Percentiles rank a stretch among this genome's conserved stretches.
These are phyloP conservation scores for Simmondsia chinensis DNA, from an alignment of 148 eudicot species.

Conservation along the genomic window DNA sequence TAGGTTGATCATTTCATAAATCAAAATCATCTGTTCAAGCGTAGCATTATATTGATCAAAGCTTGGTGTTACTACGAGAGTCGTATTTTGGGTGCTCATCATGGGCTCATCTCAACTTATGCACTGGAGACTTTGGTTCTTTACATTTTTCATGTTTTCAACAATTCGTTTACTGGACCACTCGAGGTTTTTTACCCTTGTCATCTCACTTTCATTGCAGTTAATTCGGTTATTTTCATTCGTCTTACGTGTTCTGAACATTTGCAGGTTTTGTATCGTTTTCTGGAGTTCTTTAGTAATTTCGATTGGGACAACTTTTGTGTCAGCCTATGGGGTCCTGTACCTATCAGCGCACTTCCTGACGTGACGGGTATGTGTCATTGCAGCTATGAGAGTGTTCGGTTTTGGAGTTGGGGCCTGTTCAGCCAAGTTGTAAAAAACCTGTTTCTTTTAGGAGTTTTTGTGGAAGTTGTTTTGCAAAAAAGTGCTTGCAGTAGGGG, in stretches of 20 bases:
- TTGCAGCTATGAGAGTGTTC: no score
- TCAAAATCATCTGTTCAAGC: conserved; percentile 46
- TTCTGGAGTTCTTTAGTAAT: conserved; percentile 48
- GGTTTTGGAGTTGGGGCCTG: no score
- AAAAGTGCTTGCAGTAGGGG: no score
- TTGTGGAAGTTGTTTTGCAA: no score
- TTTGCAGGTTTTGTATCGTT: conserved; percentile 45
- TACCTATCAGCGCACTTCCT: conserved; percentile 42
- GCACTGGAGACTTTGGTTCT: conserved; percentile 56
- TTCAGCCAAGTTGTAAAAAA: no score
- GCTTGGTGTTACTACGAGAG: conserved; percentile 68
- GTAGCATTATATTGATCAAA: conserved; percentile 55
- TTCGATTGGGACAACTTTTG: conserved; percentile 59
- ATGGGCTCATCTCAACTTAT: conserved; percentile 54
- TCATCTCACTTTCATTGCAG: conserved; percentile 5
- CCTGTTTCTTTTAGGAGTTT: no score
- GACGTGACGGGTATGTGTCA: conserved; percentile 26
- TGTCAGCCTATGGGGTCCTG: conserved; percentile 54
- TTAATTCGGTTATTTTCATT: neutral
- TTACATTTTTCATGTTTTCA: conserved; percentile 47
- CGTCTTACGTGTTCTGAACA: neutral
- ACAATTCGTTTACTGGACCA: conserved; percentile 46
- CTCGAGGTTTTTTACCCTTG: conserved; percentile 27
- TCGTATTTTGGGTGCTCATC: conserved; percentile 55
- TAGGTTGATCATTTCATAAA: conserved; percentile 41